phyloP scores from a whole-genome alignment of 2,329 filamentous ascomycete genomes.

The Metarhizium album region DNA sequence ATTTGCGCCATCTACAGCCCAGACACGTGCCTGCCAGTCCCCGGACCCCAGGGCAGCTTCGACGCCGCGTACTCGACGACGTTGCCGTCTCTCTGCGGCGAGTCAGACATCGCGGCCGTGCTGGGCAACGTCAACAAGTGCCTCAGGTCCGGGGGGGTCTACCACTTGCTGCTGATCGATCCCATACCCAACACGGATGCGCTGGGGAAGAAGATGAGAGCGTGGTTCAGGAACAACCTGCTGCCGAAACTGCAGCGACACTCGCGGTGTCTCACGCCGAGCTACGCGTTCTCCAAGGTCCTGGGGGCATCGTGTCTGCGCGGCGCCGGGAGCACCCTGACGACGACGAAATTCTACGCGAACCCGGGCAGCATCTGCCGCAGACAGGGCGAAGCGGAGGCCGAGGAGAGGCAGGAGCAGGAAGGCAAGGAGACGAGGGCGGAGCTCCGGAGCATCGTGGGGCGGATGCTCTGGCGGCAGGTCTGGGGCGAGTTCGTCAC shows the following conservation, averaged over 20 bases:
- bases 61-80: conserved; percentile 40
- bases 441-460: conserved; percentile 41
- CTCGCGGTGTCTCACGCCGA: conserved; percentile 50
- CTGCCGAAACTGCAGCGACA: conserved; percentile 46
- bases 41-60: conserved; percentile 32
- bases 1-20: conserved; percentile 2
- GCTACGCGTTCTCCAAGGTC: conserved; percentile 46
- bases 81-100: conserved; percentile 45
- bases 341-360: conserved; percentile 39
- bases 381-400: conserved; percentile 13
- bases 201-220: conserved; percentile 44
- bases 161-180: conserved; percentile 53
- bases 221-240: conserved; percentile 53
- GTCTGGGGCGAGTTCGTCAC: conserved; percentile 46
- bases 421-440: conserved; percentile 24
- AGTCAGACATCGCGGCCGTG: conserved; percentile 43
- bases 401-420: conserved; percentile 11
- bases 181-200: conserved; percentile 45
- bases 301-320: conserved; percentile 43
- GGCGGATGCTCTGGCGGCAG: conserved; percentile 49
- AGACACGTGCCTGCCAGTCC: conserved; percentile 17
- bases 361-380: conserved; percentile 21
- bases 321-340: conserved; percentile 34
- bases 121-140: conserved; percentile 46
- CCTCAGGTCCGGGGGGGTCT: conserved; percentile 41